Base-by-base conservation (phyloP, 768 basidiomycete genomes). In the Mycena capillaripes region DNA sequence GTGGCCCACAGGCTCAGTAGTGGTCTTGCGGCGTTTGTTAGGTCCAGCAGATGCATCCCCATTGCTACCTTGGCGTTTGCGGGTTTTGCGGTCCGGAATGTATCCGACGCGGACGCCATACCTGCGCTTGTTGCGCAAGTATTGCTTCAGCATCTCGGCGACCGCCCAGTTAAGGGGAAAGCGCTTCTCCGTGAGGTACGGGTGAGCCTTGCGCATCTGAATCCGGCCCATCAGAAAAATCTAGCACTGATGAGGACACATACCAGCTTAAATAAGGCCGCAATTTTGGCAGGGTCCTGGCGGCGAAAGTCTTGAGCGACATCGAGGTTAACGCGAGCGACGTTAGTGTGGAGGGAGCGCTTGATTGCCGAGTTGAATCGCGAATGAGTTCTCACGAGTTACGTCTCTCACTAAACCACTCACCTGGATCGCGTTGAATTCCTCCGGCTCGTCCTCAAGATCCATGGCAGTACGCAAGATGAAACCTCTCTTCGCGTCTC, bases 151-250 rank as follows among this genome's bases (percentile, higher is more conserved):
- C 40, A 52, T 36, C 30, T 62, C 70, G 14, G 62, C 61, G n/a
- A 48, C 3, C 21, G 70, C 48, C 70, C 70, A 71, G 56, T 71
- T 46, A 9, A 57, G 21, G 3, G 70, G 63, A 25, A 71, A 71
- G 27, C 70, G 70, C 62, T 50, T 27, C 55, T 59, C 42, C 34
- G 63, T 66, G 53, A 66, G 40, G 27, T 66, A 71, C 3, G 63
- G 38, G 36, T 29, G 11, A 11, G 32, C 36, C 50, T 66, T 65
- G 30, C 61, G 36, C n/a, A 36, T 56, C 70, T 71, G 29, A 10
- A 36, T 38, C 1, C 29, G 21, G 9, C 2, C 23, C n/a, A 30
- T 52, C 17, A 36, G 27, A 11, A n/a, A 44, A 3, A 7, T 10
- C 11, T n/a, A n/a, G n/a, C n/a, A n/a, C 19, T 27, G 5, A 8